These are phyloP conservation scores for Diplodia scrobiculata DNA, from an alignment of 2,329 filamentous ascomycete genomes.

Conservation along the genomic window DNA sequence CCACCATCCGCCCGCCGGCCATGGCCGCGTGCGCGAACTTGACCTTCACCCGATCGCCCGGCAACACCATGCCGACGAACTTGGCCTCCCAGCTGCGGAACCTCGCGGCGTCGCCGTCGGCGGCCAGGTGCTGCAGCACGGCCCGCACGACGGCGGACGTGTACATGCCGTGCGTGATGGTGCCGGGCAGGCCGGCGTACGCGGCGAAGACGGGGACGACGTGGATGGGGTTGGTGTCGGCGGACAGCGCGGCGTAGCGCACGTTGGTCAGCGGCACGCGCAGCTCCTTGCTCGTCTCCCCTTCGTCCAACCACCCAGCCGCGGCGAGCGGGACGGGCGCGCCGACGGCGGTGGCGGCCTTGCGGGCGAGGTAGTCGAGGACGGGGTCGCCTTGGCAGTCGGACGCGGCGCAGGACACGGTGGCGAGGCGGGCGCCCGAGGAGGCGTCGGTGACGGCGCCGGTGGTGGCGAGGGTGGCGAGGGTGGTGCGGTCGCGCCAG, in stretches of 20 bases:
- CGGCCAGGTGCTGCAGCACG: conserved; percentile 33
- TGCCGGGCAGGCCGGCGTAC: conserved; percentile 44
- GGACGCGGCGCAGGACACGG: not conserved
- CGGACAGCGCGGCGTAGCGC: conserved; percentile 40
- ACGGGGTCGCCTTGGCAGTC: conserved; percentile 34
- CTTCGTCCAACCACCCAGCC: not conserved
- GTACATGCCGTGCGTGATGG: conserved; percentile 50
- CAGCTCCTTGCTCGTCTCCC: not conserved
- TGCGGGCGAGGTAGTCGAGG: conserved; percentile 34
- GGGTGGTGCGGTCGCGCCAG: not conserved
- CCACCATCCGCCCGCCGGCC: conserved; percentile 40
- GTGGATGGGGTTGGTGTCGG: conserved; percentile 50
- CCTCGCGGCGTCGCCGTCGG: not conserved
- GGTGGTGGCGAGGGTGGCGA: not conserved
- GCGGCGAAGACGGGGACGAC: conserved; percentile 42
- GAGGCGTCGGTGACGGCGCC: not conserved
- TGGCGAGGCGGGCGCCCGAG: not conserved
- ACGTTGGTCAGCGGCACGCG: conserved; percentile 28
- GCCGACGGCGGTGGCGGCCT: conserved; percentile 29
- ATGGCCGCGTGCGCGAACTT: conserved; percentile 42
- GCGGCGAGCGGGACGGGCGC: conserved; percentile 30
- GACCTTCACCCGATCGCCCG: conserved; percentile 41
- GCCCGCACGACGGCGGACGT: conserved; percentile 40
- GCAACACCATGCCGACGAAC: conserved; percentile 46
- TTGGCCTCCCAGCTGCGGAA: conserved; percentile 36